Evolutionary conservation across 805 yeast species (phyloP).

Genomic region (Henningerozyma blattae): DNA sequence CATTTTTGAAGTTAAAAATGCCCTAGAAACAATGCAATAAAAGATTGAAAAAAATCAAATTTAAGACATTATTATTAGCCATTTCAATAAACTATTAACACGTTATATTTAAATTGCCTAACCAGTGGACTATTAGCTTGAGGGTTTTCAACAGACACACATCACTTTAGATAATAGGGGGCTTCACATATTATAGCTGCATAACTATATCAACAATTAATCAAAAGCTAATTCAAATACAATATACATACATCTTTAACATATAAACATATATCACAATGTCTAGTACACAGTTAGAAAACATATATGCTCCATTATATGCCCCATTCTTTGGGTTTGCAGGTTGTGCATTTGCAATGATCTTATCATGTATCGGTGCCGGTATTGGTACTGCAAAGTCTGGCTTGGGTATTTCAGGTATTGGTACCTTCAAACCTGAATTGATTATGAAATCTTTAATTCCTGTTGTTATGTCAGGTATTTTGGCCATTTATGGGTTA

Average conservation of each 20-base stretch:
- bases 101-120: no score
- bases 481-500: conserved; percentile 89
- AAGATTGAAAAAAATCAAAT: no score
- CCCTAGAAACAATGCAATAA: no score
- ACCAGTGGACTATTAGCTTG: no score
- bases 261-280: conserved; percentile 2
- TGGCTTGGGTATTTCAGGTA: conserved; percentile 96
- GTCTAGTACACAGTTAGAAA: conserved; percentile 15
- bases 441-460: conserved; percentile 89
- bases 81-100: no score
- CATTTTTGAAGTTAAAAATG: no score
- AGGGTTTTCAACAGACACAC: no score
- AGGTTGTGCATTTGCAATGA: conserved; percentile 90
- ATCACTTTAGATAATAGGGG: no score
- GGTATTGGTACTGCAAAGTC: conserved; percentile 98
- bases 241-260: not conserved
- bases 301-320: conserved; percentile 73
- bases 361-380: conserved; percentile 91
- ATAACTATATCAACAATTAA: no score
- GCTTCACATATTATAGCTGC: no score
- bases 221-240: no score
- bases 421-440: conserved; percentile 95
- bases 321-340: conserved; percentile 98
- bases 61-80: no score
- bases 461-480: conserved; percentile 98